A percentile compares a stretch with the other conserved stretches of the same genome.
phyloP scores from a whole-genome alignment of 306 rosid genomes.

The Corylus americana region DNA sequence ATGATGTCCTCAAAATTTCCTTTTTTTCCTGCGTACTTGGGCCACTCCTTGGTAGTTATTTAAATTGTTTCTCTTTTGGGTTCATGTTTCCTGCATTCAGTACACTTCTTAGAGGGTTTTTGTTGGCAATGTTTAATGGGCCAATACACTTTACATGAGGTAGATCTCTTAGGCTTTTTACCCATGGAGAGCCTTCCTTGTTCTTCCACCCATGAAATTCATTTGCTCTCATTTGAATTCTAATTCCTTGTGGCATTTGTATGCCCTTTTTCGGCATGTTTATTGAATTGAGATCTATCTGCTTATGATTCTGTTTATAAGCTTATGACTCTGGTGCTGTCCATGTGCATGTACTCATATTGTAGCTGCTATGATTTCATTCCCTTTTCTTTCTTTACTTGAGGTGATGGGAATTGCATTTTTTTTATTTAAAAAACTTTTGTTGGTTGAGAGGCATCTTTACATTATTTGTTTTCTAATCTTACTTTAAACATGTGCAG shows the following conservation, averaged over 20 bases:
- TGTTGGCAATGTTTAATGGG: background rate
- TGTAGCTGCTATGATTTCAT: background rate
- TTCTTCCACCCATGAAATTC: background rate
- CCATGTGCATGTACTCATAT: background rate
- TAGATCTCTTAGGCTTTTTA: background rate
- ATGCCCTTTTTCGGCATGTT: background rate
- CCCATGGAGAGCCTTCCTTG: background rate
- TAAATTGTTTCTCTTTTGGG: background rate
- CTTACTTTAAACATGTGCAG: conserved; percentile 38
- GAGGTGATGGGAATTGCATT: background rate
- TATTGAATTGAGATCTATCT: background rate
- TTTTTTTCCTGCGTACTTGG: background rate
- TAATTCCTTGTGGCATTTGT: background rate
- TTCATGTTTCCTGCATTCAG: background rate
- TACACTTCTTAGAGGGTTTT: background rate
- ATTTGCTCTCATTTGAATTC: background rate
- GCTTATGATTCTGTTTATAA: background rate
- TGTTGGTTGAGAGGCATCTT: background rate
- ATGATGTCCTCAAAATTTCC: background rate
- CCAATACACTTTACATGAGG: background rate
- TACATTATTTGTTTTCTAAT: background rate
- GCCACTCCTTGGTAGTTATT: background rate
- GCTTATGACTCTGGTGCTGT: background rate
- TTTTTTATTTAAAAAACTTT: background rate
- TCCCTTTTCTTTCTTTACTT: background rate